Evolutionary conservation across 495 filamentous ascomycete genomes (phyloP).

Genomic region (Talaromyces wortmannii): DNA sequence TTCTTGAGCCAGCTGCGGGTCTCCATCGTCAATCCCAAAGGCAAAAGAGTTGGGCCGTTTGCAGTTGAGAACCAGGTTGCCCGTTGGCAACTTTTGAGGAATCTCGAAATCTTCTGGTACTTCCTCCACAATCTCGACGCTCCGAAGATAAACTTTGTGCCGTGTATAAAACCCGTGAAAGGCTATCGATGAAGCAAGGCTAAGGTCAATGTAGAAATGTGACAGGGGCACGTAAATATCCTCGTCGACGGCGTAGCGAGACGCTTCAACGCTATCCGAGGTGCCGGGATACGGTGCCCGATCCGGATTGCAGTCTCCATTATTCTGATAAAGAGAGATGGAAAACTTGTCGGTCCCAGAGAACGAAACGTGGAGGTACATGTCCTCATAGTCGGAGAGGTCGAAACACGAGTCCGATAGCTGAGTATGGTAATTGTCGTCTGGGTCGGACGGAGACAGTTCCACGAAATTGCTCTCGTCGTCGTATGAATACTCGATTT

Average conservation of each 20-base stretch:
- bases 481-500: constrained; percentile 39
- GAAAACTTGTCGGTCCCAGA: constrained; percentile 60
- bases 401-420: constrained; percentile 52
- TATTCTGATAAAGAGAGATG: constrained; percentile 68
- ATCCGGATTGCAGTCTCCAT: constrained; percentile 49
- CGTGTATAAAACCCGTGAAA: constrained; percentile 61
- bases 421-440: constrained; percentile 64
- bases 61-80: constrained; percentile 57
- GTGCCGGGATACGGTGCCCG: constrained; percentile 65
- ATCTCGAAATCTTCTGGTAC: constrained; percentile 45
- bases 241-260: constrained; percentile 47
- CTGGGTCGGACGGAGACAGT: constrained; percentile 58
- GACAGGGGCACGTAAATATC: constrained; percentile 71
- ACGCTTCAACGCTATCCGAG: constrained; percentile 66
- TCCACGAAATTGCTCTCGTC: constrained; percentile 32
- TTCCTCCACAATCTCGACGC: constrained; percentile 56
- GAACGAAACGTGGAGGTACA: constrained; percentile 68
- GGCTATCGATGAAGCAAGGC: constrained; percentile 54
- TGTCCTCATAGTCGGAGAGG: constrained; percentile 45
- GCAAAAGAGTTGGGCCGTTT: constrained; percentile 68
- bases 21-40: constrained; percentile 76
- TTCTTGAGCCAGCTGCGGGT: constrained; percentile 51
- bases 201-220: constrained; percentile 63
- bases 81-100: constrained; percentile 56
- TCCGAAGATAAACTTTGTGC: constrained; percentile 44